phyloP scores from a whole-genome alignment of 1,284 basidiomycete genomes.

The Sanghuangporus baumii region DNA sequence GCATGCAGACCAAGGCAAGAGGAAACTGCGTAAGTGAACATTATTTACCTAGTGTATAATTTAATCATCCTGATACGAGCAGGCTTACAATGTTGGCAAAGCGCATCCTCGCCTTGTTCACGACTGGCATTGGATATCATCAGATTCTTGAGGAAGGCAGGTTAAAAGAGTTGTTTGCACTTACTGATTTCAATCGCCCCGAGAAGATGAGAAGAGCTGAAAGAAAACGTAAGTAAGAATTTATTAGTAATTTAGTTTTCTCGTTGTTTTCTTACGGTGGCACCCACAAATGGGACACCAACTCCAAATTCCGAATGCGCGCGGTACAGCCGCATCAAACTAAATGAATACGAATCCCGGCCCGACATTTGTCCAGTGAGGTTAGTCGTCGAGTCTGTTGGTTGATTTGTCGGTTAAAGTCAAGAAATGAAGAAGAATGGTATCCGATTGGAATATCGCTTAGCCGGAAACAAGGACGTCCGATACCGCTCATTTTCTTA shows the following conservation, averaged over 20 bases:
- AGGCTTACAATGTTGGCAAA: slow-evolving; percentile 62
- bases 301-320: slow-evolving; percentile 59
- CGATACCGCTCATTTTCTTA: background rate
- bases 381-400: slow-evolving; percentile 22
- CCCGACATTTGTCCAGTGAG: slow-evolving; percentile 70
- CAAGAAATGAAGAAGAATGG: background rate
- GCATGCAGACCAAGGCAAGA: slow-evolving; percentile 61
- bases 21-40: slow-evolving; percentile 50
- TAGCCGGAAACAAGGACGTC: background rate
- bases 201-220: slow-evolving; percentile 60
- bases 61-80: background rate
- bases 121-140: slow-evolving; percentile 28
- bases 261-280: slow-evolving; percentile 46
- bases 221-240: background rate
- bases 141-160: slow-evolving; percentile 14
- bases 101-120: slow-evolving; percentile 71
- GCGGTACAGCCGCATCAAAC: slow-evolving; percentile 59
- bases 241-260: too few species aligned
- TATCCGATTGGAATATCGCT: background rate
- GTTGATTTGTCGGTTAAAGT: slow-evolving; percentile 15
- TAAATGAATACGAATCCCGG: slow-evolving; percentile 70
- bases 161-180: slow-evolving; percentile 18
- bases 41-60: slow-evolving; percentile 1
- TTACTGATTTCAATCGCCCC: slow-evolving; percentile 64
- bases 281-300: slow-evolving; percentile 59